phyloP scores from a whole-genome alignment of 805 yeast genomes.

The Candida manassasensis region DNA sequence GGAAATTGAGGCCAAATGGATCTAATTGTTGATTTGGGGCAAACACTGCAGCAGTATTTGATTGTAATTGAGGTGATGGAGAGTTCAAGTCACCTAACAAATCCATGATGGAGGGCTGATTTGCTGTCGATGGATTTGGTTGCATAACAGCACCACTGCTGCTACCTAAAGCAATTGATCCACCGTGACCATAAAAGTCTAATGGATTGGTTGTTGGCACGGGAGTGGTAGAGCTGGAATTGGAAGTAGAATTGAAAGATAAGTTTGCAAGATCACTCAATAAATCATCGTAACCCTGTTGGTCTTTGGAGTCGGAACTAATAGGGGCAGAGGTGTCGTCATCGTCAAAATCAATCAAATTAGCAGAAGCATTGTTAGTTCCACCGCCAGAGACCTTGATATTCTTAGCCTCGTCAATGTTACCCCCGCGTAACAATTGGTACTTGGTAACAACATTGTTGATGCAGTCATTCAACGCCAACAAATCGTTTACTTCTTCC shows the following conservation, averaged over 20 bases:
- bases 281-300: slow-evolving; percentile 57
- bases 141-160: slow-evolving; percentile 7
- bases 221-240: slow-evolving; percentile 1
- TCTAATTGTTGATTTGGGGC: slow-evolving; percentile 20
- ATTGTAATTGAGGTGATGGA: slow-evolving; percentile 36
- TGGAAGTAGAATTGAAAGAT: slow-evolving; percentile 43
- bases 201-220: slow-evolving; percentile 20
- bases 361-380: slow-evolving; percentile 25
- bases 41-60: slow-evolving; percentile 12
- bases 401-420: slow-evolving; percentile 48
- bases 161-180: slow-evolving; percentile 39
- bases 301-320: slow-evolving; percentile 25
- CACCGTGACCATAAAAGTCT: slow-evolving; percentile 49
- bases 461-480: slow-evolving; percentile 70
- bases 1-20: slow-evolving; percentile 39
- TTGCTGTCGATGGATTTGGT: slow-evolving; percentile 10
- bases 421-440: slow-evolving; percentile 60
- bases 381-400: slow-evolving; percentile 32
- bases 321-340: slow-evolving; percentile 32
- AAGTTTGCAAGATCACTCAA: slow-evolving; percentile 66
- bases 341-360: slow-evolving; percentile 42
- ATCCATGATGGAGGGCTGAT: slow-evolving; percentile 16
- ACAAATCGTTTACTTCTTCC: slow-evolving; percentile 57
- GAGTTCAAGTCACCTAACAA: slow-evolving; percentile 35
- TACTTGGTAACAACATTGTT: slow-evolving; percentile 66